Base-by-base conservation (phyloP, 2,329 filamentous ascomycete genomes). In the Epichloe sp. region DNA sequence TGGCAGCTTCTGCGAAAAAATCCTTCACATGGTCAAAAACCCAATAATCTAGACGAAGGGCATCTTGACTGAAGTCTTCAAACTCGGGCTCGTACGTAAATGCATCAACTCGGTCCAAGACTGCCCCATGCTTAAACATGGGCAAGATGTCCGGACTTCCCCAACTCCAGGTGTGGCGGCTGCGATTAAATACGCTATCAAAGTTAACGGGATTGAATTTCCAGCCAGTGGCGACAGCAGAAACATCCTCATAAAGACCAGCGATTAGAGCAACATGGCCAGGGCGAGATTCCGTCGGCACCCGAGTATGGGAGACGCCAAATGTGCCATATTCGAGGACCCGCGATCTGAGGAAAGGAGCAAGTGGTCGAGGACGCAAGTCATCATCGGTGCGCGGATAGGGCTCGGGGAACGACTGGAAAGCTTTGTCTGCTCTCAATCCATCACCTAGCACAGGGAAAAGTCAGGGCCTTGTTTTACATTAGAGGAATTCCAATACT, bases 161-260 rank as follows among this genome's bases (percentile, higher is more conserved):
- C 93, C 93, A 98, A 67, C 90, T 95, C 93, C 93, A 98, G 7
- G 94, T 98, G 69, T 98, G 94, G 44, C 85, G 77, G 64, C 91
- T 97, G 55, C 88, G 82, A 66, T 98, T 98, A 78, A 98, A 98
- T 11, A 98, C 89, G 62, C 91, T 97, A 71, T 98, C 93, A 62
- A 98, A 98, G 64, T 97, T 86, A 62, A 98, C 93, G 0, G 93
- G 93, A 64, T 98, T 98, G 59, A 96, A 72, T 70, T 98, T 97
- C 93, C 93, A 98, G 15, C 93, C 93, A 1, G 94, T 98, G 34
- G 86, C 95, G 19, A 98, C 93, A 2, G 93, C 86, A 36, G 93
- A 97, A 1, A 98, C 93, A 73, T 98, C 93, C 68, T 98, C 93
- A 65, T 98, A 98, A 38, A 98, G 71, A 4, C 93, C 93, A 6